Evolutionary conservation across 345 rosid species (phyloP), one percentile per base, ranked within the genome.

Genomic region (Diplotaxis tenuifolia): DNA sequence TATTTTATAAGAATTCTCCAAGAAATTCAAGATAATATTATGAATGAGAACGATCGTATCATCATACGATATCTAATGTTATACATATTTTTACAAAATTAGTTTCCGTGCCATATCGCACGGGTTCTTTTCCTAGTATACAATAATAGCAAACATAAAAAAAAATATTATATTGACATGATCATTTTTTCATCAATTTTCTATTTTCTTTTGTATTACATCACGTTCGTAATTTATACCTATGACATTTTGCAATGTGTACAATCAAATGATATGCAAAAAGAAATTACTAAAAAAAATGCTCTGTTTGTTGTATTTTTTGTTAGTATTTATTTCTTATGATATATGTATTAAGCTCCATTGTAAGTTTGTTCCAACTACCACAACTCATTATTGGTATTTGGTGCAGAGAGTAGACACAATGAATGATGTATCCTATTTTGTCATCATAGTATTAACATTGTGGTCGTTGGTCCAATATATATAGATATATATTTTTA

Each of bases 351-450:
- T 65, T 1, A 42, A 58, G 61, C 31, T 61, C 21, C 61, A 61
- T 29, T 31, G 18, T 59, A 60, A 49, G 56, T 21, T 61, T 61
- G 68, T 49, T 49, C 60, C 67, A 71, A 61, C 75, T 21, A 71
- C 61, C n/a, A n/a, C n/a, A n/a, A n/a, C n/a, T n/a, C n/a, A n/a
- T n/a, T n/a, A n/a, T n/a, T n/a, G n/a, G n/a, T n/a, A n/a, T n/a
- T n/a, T n/a, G n/a, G n/a, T n/a, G n/a, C n/a, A n/a, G n/a, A n/a
- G n/a, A n/a, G n/a, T 49, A 62, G 38, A 27, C 14, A 62, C 40
- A 52, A 63, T 38, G n/a, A 53, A 36, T 72, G 20, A 38, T 72
- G 55, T 15, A 38, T 40, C 76, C 12, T 52, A 20, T 62, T 22
- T 72, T 50, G 40, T 62, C 62, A 16, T 31, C 60, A 62, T n/a